These are phyloP conservation scores for Alternaria hordeiaustralica DNA, from an alignment of 2,329 filamentous ascomycete genomes.

Conservation along the genomic window DNA sequence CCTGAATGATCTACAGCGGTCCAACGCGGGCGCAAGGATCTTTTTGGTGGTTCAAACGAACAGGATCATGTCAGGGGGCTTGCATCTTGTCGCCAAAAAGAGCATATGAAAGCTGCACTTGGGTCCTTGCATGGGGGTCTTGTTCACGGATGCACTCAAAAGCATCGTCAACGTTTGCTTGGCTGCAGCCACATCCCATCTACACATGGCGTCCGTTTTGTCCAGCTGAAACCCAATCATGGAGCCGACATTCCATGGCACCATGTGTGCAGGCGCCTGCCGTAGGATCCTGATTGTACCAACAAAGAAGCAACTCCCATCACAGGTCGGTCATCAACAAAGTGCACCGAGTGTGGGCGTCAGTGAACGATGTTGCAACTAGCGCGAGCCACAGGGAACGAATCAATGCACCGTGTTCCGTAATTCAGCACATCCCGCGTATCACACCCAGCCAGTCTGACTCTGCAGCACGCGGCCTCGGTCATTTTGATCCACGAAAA, in stretches of 20 bases:
- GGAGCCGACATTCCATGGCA: constrained; percentile 1
- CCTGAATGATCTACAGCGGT: constrained; percentile 47
- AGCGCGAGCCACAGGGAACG: constrained; percentile 12
- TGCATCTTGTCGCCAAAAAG: constrained; percentile 38
- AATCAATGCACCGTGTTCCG: constrained; percentile 15
- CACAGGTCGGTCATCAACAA: constrained; percentile 4
- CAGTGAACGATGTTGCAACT: constrained; percentile 13
- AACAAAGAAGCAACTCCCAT: constrained; percentile 4
- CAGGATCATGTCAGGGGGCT: constrained; percentile 42
- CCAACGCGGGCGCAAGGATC: constrained; percentile 37
- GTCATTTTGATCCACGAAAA: constrained; percentile 22
- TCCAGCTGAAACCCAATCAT: not conserved
- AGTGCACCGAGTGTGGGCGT: constrained; percentile 6
- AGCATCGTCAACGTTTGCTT: constrained; percentile 27
- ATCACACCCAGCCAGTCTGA: constrained; percentile 30
- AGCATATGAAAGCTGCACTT: constrained; percentile 24
- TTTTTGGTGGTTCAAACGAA: constrained; percentile 35
- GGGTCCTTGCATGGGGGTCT: constrained; percentile 31
- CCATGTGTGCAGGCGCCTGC: not conserved
- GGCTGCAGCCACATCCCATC: constrained; percentile 29
- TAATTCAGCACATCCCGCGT: constrained; percentile 34
- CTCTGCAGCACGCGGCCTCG: constrained; percentile 34
- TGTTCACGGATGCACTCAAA: constrained; percentile 17
- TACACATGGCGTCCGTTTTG: constrained; percentile 14
- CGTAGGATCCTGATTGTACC: not conserved